Base-by-base conservation (phyloP, 257 asterid genomes). In the Handroanthus guayacan region DNA sequence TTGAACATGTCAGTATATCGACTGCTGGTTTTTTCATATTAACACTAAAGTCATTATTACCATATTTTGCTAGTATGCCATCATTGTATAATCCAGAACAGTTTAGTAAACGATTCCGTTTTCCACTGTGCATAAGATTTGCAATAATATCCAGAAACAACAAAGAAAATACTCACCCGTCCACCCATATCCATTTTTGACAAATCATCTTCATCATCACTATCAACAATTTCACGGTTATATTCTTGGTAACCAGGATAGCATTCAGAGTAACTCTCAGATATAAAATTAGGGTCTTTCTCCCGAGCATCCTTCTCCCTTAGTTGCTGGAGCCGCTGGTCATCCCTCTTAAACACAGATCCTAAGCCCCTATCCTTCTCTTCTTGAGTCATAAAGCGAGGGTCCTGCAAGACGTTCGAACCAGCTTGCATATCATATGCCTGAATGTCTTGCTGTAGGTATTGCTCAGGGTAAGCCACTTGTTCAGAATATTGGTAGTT, bases 121-220 rank as follows among this genome's bases (percentile, higher is more conserved):
- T 55, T 2, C 4, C 13, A 34, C 7, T 61, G 7, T 5, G 44
- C 17, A 69, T 25, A 3, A 10, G 61, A 60, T 64, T 51, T 12
- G 10, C 34, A 38, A 13, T 13, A 38, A 52, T 44, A 45, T 47
- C 8, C 31, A 11, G 50, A 63, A 67, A 20, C 5, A 58, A 11
- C n/a, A 45, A 39, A 50, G 48, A 55, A 50, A 71, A 64, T 70
- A 79, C 97, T 95, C 77, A 95, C 99, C 56, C 97, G 91, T 71
- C 97, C 98, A 50, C 98, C 99, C 98, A 95, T 95, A 70, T 95
- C 99, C 99, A 95, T 95, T 82, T 95, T 95, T 64, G 99, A 83
- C 81, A 95, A 83, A 86, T 95, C 99, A 81, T 79, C 97, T 85
- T 95, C 99, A 57, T 93, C 97, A 16, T 95, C 99, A 70, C 99